Evolutionary conservation across 768 basidiomycete species (phyloP).

Genomic region (Stropharia rugosoannulata): DNA sequence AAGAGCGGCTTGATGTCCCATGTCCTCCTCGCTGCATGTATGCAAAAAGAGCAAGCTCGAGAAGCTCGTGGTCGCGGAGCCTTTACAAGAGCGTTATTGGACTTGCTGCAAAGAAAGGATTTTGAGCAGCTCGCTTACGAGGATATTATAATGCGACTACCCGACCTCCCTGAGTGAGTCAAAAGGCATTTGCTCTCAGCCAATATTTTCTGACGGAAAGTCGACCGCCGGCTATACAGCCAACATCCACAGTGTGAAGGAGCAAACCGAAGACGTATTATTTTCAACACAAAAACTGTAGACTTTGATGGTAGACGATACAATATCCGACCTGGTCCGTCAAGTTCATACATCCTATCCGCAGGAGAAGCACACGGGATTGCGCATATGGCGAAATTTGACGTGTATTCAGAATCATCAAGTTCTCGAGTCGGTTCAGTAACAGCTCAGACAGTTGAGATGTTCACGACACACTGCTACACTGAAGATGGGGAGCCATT

Average conservation of each 20-base stretch:
- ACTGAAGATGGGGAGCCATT: neutral
- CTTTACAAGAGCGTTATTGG: neutral
- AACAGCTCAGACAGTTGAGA: neutral
- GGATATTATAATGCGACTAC: neutral
- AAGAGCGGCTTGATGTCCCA: conserved; percentile 29
- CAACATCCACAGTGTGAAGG: neutral
- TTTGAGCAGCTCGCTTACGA: neutral
- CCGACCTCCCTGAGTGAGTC: neutral
- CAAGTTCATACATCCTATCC: neutral
- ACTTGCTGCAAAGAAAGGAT: neutral
- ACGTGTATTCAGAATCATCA: neutral
- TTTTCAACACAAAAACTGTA: neutral
- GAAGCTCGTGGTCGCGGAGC: conserved; percentile 15
- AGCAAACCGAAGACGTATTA: neutral
- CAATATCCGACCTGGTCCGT: neutral
- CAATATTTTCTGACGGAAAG: neutral
- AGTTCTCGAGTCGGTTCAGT: neutral
- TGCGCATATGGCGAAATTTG: neutral
- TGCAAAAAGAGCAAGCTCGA: conserved; percentile 25
- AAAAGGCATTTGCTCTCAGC: neutral
- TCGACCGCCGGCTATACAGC: neutral
- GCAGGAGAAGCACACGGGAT: neutral
- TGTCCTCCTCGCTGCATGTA: conserved; percentile 39
- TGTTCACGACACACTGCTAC: neutral
- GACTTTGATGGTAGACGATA: neutral